Conservation (phyloP, 331 rosid species). For the Spiraea crenata region DNA sequence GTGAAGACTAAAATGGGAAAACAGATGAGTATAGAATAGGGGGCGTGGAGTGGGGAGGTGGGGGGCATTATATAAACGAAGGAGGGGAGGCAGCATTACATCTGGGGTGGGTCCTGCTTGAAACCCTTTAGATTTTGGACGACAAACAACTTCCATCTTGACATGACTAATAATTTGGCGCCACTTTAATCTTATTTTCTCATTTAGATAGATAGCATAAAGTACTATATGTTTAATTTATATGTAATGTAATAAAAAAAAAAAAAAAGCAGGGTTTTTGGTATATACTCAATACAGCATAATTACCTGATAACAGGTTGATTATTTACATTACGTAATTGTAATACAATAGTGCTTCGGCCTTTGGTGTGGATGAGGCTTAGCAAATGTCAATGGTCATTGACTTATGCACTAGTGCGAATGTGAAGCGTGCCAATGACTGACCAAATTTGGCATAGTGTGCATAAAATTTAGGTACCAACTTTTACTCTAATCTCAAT, state of each 20-base stretch:
- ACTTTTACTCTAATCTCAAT: neutral
- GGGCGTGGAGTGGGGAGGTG: slow-evolving; percentile 26
- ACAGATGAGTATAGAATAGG: slow-evolving; percentile 2
- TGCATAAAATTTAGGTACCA: neutral
- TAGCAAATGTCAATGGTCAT: slow-evolving; percentile 9
- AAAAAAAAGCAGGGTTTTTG: no score
- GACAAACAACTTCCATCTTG: slow-evolving; percentile 12
- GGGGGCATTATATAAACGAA: slow-evolving; percentile 29
- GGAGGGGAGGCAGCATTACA: neutral
- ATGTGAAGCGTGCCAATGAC: neutral
- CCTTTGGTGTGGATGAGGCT: neutral
- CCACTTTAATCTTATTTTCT: slow-evolving; percentile 10
- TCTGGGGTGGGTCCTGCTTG: slow-evolving; percentile 25
- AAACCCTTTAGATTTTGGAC: slow-evolving; percentile 23
- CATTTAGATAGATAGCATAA: neutral
- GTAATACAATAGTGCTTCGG: no score
- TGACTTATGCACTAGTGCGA: neutral
- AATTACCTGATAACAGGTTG: no score
- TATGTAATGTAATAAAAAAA: neutral
- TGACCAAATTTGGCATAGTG: neutral
- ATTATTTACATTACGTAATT: no score
- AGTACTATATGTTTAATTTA: neutral
- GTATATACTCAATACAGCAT: no score
- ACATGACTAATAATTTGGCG: slow-evolving; percentile 36
- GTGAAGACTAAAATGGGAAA: slow-evolving; percentile 16